A percentile compares a stretch with the other conserved stretches of the same genome.
Evolutionary conservation across 2,329 filamentous ascomycete genomes (phyloP).

Genomic region (Falciphora oryzae): DNA sequence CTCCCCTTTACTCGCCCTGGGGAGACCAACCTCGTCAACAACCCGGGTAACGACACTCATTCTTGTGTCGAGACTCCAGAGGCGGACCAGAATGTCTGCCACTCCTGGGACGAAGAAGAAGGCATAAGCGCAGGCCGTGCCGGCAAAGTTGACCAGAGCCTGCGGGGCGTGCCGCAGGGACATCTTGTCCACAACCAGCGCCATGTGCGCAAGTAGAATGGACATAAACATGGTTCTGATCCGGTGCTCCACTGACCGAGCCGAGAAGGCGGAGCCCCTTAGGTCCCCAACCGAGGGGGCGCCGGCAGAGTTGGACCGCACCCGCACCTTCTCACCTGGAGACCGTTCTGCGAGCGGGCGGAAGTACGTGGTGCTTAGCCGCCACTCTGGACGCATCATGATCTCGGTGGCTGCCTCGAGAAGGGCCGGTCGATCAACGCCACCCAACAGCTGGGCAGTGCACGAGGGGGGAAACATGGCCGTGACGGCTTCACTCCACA

Average conservation of each 20-base stretch:
- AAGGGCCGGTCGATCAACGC: constrained; percentile 75
- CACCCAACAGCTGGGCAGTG: constrained; percentile 66
- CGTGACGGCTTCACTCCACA: constrained; percentile 14
- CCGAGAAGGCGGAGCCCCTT: constrained; percentile 39
- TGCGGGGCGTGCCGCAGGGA: constrained; percentile 62
- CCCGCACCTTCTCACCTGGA: constrained; percentile 37
- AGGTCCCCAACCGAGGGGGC: constrained; percentile 59
- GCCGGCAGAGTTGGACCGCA: constrained; percentile 43
- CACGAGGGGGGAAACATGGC: constrained; percentile 17
- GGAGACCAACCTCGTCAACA: constrained; percentile 61
- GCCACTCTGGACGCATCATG: constrained; percentile 88
- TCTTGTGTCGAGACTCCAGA: constrained; percentile 63
- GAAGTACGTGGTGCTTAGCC: constrained; percentile 63
- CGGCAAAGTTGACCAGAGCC: constrained; percentile 76
- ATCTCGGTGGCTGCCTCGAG: constrained; percentile 74
- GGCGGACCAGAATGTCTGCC: constrained; percentile 72
- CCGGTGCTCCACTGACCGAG: constrained; percentile 74
- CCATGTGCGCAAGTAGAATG: constrained; percentile 77
- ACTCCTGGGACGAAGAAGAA: constrained; percentile 90
- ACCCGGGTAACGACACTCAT: constrained; percentile 65
- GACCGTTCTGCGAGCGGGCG: constrained; percentile 55
- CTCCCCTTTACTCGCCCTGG: constrained; percentile 47
- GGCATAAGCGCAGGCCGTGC: constrained; percentile 85
- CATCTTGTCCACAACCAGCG: constrained; percentile 84
- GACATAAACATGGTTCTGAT: constrained; percentile 80